Percentiles rank a stretch among this genome's conserved stretches.
These are phyloP conservation scores for Angomonas desouzai DNA, from an alignment of 208 protist species.

Conservation along the genomic window DNA sequence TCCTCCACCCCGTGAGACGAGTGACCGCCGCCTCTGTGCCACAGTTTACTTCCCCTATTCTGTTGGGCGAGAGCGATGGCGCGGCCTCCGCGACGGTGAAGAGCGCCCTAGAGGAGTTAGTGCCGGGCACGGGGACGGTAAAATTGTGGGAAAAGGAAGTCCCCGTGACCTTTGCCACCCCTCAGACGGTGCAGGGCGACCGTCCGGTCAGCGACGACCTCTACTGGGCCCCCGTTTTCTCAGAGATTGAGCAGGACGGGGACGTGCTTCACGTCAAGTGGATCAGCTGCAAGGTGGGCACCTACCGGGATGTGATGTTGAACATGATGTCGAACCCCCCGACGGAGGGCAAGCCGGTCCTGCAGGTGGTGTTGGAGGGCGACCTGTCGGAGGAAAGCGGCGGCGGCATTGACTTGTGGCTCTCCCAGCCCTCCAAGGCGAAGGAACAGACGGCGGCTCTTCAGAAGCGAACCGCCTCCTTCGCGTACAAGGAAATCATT, in stretches of 20 bases:
- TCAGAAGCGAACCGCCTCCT: slow-evolving; percentile 1
- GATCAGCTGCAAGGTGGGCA: slow-evolving; percentile 31
- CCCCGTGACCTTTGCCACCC: slow-evolving; percentile 7
- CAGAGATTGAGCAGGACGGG: slow-evolving; percentile 22
- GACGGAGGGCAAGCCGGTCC: slow-evolving; percentile 10
- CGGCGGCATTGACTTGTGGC: slow-evolving; percentile 1
- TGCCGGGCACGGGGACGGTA: background rate
- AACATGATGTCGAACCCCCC: slow-evolving; percentile 31
- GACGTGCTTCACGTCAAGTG: slow-evolving; percentile 27
- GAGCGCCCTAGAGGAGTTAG: slow-evolving; percentile 7
- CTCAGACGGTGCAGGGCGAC: slow-evolving; percentile 5
- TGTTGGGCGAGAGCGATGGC: background rate
- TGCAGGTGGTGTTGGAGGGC: slow-evolving; percentile 27
- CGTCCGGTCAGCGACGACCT: background rate
- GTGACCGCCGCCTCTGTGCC: background rate
- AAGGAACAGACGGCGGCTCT: background rate
- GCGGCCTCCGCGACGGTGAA: background rate
- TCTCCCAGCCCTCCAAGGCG: background rate
- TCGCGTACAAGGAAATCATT: background rate
- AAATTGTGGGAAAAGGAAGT: slow-evolving; percentile 3
- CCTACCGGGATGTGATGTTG: slow-evolving; percentile 44
- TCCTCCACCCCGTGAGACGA: background rate
- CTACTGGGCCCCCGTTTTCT: slow-evolving; percentile 10
- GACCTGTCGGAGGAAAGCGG: background rate
- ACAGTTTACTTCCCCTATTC: slow-evolving; percentile 6